phyloP scores from a whole-genome alignment of 306 rosid species.

The Quercus berberidifolia region DNA sequence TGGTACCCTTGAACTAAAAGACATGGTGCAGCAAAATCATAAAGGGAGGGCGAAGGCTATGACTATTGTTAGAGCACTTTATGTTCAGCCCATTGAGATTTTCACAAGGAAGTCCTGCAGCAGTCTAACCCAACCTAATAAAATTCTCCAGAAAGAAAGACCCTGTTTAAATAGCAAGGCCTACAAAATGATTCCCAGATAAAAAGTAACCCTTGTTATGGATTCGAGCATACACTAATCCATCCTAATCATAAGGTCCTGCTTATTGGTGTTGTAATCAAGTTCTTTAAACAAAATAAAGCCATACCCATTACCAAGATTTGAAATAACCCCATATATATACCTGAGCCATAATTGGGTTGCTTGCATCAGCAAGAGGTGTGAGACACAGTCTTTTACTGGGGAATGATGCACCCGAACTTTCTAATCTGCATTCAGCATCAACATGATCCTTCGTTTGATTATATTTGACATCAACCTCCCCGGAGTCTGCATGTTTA shows the following conservation, averaged over 20 bases:
- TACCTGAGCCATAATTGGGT: conserved; percentile 99
- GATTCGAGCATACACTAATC: background rate
- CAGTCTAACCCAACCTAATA: background rate
- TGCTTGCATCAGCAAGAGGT: conserved; percentile 95
- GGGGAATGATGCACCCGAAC: conserved; percentile 28
- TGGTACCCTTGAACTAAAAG: background rate
- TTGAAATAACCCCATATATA: background rate
- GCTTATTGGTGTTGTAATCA: background rate
- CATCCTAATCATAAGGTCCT: background rate
- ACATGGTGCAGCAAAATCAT: background rate
- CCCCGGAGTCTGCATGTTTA: conserved; percentile 34
- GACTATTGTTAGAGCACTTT: background rate
- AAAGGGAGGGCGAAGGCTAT: background rate
- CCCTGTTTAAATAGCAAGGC: background rate
- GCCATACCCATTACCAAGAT: background rate
- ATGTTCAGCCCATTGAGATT: background rate
- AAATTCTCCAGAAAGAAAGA: background rate
- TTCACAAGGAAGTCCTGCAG: background rate
- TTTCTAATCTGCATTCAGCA: conserved; percentile 37
- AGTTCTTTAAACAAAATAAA: background rate
- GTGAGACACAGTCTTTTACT: conserved; percentile 71
- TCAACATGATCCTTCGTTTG: conserved; percentile 24
- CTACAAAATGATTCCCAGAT: background rate
- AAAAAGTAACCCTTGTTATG: background rate
- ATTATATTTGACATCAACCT: conserved; percentile 1